Percentiles rank a stretch among this genome's conserved stretches.
phyloP scores from a whole-genome alignment of 768 basidiomycete species.

The Termitomyces sp. region DNA sequence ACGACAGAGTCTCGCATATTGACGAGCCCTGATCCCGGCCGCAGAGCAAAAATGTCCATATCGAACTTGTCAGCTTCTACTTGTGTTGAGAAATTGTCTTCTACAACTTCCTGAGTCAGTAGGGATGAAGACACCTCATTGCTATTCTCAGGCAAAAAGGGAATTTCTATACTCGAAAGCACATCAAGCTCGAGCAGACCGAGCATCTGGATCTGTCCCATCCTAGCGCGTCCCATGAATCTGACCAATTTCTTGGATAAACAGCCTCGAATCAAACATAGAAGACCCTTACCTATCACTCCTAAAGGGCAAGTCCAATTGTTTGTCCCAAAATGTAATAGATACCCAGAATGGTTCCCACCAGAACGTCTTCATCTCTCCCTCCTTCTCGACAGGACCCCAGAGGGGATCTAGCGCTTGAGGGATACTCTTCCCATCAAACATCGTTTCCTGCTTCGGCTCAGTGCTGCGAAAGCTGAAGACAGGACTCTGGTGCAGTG shows the following conservation, averaged over 20 bases:
- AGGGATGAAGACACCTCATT: slow-evolving; percentile 24
- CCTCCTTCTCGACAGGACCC: slow-evolving; percentile 51
- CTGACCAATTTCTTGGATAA: slow-evolving; percentile 31
- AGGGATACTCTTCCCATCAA: slow-evolving; percentile 35
- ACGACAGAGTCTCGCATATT: slow-evolving; percentile 31
- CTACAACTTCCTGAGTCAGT: slow-evolving; percentile 25
- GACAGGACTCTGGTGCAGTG: slow-evolving; percentile 88
- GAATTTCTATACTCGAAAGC: slow-evolving; percentile 83
- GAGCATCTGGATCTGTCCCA: slow-evolving; percentile 96
- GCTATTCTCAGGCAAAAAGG: slow-evolving; percentile 52
- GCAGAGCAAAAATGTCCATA: slow-evolving; percentile 56
- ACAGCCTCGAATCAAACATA: neutral
- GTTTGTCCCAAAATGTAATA: slow-evolving; percentile 81
- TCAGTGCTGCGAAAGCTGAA: slow-evolving; percentile 80
- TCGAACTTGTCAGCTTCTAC: slow-evolving; percentile 72
- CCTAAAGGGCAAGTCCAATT: slow-evolving; percentile 80
- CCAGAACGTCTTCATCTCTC: slow-evolving; percentile 61
- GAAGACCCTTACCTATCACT: slow-evolving; percentile 53
- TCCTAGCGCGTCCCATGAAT: slow-evolving; percentile 91
- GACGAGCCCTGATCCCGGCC: slow-evolving; percentile 28
- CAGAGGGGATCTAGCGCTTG: slow-evolving; percentile 67
- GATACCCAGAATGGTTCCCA: slow-evolving; percentile 90
- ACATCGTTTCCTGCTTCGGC: slow-evolving; percentile 37
- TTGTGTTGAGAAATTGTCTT: slow-evolving; percentile 34
- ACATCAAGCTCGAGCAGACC: slow-evolving; percentile 90